Evolutionary conservation across 371 early-diverging fungal species (phyloP).

Genomic region (Saksenaea vasiformis): DNA sequence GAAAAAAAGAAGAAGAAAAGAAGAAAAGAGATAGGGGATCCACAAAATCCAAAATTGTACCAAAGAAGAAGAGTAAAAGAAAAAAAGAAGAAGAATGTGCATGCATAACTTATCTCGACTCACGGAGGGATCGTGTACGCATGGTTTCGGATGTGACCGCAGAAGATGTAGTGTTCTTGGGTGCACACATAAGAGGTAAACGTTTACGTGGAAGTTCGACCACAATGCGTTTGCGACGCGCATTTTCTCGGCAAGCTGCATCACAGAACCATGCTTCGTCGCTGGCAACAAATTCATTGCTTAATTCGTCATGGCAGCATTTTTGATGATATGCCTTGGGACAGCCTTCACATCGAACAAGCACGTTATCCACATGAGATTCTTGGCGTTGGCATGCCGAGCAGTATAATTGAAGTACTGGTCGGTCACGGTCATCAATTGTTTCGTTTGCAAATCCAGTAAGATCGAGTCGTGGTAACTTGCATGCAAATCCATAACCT

Average conservation of each 20-base stretch:
- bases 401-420: constrained; percentile 88
- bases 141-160: background rate
- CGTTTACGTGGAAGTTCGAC: constrained; percentile 71
- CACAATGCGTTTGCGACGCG: constrained; percentile 57
- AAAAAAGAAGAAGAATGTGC: background rate
- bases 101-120: constrained; percentile 6
- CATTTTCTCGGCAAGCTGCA: constrained; percentile 66
- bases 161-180: constrained; percentile 24
- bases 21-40: background rate
- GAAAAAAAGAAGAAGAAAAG: background rate
- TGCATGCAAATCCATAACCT: constrained; percentile 91
- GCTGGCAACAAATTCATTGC: constrained; percentile 48
- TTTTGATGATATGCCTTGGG: constrained; percentile 81
- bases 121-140: background rate
- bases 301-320: constrained; percentile 56
- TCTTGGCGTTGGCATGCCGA: constrained; percentile 76
- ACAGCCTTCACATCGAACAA: constrained; percentile 87
- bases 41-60: constrained; percentile 7
- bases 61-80: constrained; percentile 4
- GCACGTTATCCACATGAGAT: constrained; percentile 63
- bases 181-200: constrained; percentile 67
- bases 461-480: constrained; percentile 84
- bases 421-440: constrained; percentile 76
- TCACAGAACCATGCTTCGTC: constrained; percentile 75
- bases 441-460: constrained; percentile 75